These are phyloP conservation scores for Lactarius akahatsu DNA, from an alignment of 768 basidiomycete species.

Conservation along the genomic window DNA sequence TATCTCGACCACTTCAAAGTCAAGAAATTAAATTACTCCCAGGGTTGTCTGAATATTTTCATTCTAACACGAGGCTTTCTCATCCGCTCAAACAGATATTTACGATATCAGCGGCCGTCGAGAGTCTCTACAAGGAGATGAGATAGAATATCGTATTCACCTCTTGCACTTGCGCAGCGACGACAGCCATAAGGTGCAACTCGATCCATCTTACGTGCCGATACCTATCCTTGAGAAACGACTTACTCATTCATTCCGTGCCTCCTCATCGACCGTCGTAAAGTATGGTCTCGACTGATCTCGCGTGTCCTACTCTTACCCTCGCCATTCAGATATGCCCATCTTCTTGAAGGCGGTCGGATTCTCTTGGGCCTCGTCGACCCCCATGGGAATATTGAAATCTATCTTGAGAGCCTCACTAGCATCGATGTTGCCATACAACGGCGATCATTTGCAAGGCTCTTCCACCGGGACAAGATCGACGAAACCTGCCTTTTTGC, in stretches of 20 bases:
- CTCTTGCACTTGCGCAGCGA: not conserved
- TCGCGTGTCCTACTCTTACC: not conserved
- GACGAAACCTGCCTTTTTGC: slow-evolving; percentile 47
- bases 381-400: slow-evolving; percentile 8
- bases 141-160: not conserved
- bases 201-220: slow-evolving; percentile 6
- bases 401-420: slow-evolving; percentile 17
- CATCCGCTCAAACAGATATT: too few relatives aligned
- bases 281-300: not conserved
- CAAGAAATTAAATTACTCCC: not conserved
- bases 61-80: too few relatives aligned
- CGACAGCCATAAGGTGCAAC: slow-evolving; percentile 7
- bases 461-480: slow-evolving; percentile 46
- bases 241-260: not conserved
- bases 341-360: slow-evolving; percentile 22
- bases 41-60: too few relatives aligned
- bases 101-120: slow-evolving; percentile 9
- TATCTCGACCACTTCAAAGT: not conserved
- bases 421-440: slow-evolving; percentile 11
- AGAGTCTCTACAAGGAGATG: not conserved
- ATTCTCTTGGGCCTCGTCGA: slow-evolving; percentile 19
- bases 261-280: not conserved
- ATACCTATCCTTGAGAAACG: not conserved
- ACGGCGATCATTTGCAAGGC: slow-evolving; percentile 2
- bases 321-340: slow-evolving; percentile 10